A percentile compares a stretch with the other conserved stretches of the same genome.
Conservation (phyloP, 1,139 yeast genomes). For the Kazachstania sp. region DNA sequence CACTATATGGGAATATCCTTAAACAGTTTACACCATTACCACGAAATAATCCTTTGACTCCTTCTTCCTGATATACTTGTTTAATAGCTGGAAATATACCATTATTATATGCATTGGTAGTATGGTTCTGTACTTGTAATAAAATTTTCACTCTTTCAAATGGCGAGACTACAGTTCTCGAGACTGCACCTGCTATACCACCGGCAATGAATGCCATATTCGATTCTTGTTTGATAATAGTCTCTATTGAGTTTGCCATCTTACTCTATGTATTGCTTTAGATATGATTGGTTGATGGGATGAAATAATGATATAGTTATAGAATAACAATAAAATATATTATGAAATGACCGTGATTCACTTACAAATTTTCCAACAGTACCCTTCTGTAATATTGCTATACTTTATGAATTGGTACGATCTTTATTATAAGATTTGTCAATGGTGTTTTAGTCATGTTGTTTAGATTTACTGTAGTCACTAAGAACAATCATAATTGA, state of each 20-base stretch:
- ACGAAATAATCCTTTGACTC: slow-evolving; percentile 76
- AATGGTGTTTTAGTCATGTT: too few species aligned
- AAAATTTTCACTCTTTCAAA: slow-evolving; percentile 89
- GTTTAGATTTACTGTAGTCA: too few species aligned
- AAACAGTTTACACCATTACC: slow-evolving; percentile 89
- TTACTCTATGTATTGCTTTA: too few species aligned
- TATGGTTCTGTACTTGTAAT: slow-evolving; percentile 71
- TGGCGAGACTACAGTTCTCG: slow-evolving; percentile 90
- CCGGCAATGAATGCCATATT: slow-evolving; percentile 44
- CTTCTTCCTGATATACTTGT: slow-evolving; percentile 84
- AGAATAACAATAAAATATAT: too few species aligned
- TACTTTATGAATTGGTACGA: too few species aligned
- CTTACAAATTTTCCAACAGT: too few species aligned
- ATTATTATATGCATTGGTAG: slow-evolving; percentile 44
- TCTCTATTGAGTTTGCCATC: slow-evolving; percentile 34
- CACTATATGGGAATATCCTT: slow-evolving; percentile 86
- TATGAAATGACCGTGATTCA: too few species aligned
- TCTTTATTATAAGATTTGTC: too few species aligned
- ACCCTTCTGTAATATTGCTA: too few species aligned
- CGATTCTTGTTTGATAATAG: slow-evolving; percentile 5
- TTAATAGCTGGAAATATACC: slow-evolving; percentile 71
- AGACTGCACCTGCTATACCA: slow-evolving; percentile 85
- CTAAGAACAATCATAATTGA: too few species aligned
- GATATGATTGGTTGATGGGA: too few species aligned
- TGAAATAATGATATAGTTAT: too few species aligned